Evolutionary conservation across 139 green algal species (phyloP).

Genomic region (Dunaliella sp.): DNA sequence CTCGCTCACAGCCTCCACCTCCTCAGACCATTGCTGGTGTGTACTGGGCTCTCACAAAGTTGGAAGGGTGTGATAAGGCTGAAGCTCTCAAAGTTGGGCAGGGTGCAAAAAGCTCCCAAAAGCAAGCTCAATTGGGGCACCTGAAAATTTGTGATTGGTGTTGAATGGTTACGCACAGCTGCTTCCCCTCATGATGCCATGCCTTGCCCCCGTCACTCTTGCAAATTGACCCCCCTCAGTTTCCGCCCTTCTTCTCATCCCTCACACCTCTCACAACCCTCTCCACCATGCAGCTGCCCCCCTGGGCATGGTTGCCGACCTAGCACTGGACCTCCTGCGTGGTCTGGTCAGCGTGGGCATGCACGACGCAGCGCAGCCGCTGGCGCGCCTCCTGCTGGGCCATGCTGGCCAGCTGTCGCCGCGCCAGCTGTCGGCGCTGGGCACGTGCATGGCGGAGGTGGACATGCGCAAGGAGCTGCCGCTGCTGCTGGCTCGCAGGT

Average conservation of each 20-base stretch:
- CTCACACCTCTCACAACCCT: not conserved
- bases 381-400: conserved; percentile 12
- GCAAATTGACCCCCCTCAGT: too few relatives aligned
- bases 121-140: too few relatives aligned
- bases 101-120: too few relatives aligned
- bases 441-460: not conserved
- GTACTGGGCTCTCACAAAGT: too few relatives aligned
- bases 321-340: conserved; percentile 25
- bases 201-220: too few relatives aligned
- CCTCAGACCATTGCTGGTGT: not conserved
- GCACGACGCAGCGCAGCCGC: conserved; percentile 18
- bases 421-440: not conserved
- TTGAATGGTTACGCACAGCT: too few relatives aligned
- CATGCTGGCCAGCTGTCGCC: not conserved
- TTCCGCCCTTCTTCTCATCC: too few relatives aligned
- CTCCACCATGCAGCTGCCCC: not conserved
- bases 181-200: too few relatives aligned
- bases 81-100: too few relatives aligned
- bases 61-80: too few relatives aligned
- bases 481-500: not conserved
- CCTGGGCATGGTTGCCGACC: not conserved
- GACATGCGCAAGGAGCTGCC: conserved; percentile 7
- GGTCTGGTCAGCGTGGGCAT: conserved; percentile 9
- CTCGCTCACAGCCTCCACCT: not conserved
- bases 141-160: too few relatives aligned